Conservation (phyloP, 352 stramenopile genomes). For the Globisporangium nodosum region DNA sequence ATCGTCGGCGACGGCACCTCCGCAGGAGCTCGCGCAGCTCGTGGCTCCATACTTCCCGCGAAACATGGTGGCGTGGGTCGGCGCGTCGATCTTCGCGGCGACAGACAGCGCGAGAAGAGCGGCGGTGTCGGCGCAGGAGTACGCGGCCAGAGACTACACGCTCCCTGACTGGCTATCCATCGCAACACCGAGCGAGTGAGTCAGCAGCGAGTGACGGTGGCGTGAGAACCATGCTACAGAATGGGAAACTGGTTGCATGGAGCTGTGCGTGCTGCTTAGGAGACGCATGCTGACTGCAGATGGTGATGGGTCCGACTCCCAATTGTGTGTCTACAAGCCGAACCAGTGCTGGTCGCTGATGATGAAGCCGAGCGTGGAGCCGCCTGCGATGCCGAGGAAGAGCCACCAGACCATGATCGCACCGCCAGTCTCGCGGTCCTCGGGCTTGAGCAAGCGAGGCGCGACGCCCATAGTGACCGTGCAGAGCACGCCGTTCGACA, state of each 20-base stretch:
- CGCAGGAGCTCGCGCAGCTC: conserved; percentile 23
- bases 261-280: neutral
- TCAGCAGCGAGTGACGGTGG: neutral
- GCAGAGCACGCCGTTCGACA: conserved; percentile 48
- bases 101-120: conserved; percentile 38
- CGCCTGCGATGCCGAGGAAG: conserved; percentile 44
- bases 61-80: conserved; percentile 75
- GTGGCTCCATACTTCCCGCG: conserved; percentile 54
- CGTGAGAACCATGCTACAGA: neutral
- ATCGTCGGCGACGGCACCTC: conserved; percentile 15
- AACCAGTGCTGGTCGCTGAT: conserved; percentile 44
- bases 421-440: conserved; percentile 52
- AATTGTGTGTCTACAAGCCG: conserved; percentile 20
- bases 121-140: conserved; percentile 53
- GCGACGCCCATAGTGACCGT: conserved; percentile 61
- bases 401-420: conserved; percentile 53
- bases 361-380: conserved; percentile 45
- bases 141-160: conserved; percentile 21
- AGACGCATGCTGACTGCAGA: neutral
- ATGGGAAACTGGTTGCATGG: neutral
- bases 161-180: conserved; percentile 67
- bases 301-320: neutral
- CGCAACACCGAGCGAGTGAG: conserved; percentile 24
- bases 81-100: conserved; percentile 67
- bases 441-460: conserved; percentile 37